These are phyloP conservation scores for Zymoseptoria ardabiliae DNA, from an alignment of 2,329 filamentous ascomycete genomes.

Conservation along the genomic window DNA sequence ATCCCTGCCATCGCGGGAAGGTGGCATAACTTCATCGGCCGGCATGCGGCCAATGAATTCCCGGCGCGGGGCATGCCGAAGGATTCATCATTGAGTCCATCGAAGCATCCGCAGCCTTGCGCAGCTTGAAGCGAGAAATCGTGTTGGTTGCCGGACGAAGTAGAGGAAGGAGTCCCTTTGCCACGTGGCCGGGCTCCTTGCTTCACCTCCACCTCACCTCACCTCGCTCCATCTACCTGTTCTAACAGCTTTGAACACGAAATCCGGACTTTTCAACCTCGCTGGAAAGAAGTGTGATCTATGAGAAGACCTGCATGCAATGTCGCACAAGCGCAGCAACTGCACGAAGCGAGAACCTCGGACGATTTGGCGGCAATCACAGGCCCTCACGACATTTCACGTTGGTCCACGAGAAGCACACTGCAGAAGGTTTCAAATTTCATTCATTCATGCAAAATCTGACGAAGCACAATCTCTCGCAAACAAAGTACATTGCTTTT, in stretches of 20 bases:
- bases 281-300: too few species aligned
- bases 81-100: too few species aligned
- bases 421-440: neutral
- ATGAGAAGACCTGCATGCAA: too few species aligned
- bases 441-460: neutral
- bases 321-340: too few species aligned
- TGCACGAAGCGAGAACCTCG: neutral
- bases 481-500: neutral
- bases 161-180: too few species aligned
- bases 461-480: neutral
- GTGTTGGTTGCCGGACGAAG: neutral
- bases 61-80: too few species aligned
- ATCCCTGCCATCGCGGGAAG: conserved; percentile 29
- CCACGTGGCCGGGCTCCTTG: neutral
- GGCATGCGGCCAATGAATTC: too few species aligned
- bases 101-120: too few species aligned
- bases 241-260: neutral
- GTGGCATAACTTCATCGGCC: too few species aligned
- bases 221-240: neutral
- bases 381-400: neutral
- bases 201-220: neutral
- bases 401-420: neutral
- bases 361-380: neutral
- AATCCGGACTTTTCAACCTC: too few species aligned
- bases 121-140: too few species aligned